Conservation (phyloP, 768 basidiomycete genomes). For the Amylocystis lapponica region DNA sequence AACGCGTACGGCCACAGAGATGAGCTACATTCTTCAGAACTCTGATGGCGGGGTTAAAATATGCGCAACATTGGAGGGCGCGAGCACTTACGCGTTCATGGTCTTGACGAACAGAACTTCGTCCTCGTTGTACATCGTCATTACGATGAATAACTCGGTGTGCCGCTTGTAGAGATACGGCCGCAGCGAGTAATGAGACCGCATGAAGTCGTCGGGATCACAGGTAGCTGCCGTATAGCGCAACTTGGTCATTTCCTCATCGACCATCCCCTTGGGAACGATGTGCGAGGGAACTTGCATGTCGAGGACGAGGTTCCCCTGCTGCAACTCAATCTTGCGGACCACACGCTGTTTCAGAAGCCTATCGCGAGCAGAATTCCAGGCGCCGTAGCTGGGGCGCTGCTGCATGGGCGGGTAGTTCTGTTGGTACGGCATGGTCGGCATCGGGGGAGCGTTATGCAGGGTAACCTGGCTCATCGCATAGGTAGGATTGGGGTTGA, state of each 20-base stretch:
- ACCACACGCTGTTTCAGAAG: constrained; percentile 78
- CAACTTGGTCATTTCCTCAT: constrained; percentile 80
- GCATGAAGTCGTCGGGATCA: constrained; percentile 85
- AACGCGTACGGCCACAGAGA: constrained; percentile 61
- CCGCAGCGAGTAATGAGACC: constrained; percentile 68
- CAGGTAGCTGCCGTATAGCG: constrained; percentile 86
- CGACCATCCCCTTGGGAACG: constrained; percentile 56
- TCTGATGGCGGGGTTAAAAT: constrained; percentile 28
- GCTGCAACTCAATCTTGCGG: constrained; percentile 70
- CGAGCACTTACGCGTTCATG: constrained; percentile 68
- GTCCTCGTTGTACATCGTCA: constrained; percentile 97
- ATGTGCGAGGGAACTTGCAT: constrained; percentile 76
- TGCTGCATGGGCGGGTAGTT: constrained; percentile 57
- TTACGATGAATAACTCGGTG: constrained; percentile 91
- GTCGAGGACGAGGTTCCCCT: constrained; percentile 84
- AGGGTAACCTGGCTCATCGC: constrained; percentile 47
- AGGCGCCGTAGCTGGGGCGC: constrained; percentile 44
- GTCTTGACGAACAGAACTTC: constrained; percentile 72
- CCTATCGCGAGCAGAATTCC: constrained; percentile 66
- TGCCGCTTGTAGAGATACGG: constrained; percentile 74
- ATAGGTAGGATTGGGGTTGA: constrained; percentile 50
- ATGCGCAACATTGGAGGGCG: background rate
- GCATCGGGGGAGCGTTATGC: constrained; percentile 44
- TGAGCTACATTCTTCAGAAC: constrained; percentile 86
- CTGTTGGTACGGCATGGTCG: constrained; percentile 43